phyloP scores from a whole-genome alignment of 495 filamentous ascomycete species.

The Penicillium soppii region DNA sequence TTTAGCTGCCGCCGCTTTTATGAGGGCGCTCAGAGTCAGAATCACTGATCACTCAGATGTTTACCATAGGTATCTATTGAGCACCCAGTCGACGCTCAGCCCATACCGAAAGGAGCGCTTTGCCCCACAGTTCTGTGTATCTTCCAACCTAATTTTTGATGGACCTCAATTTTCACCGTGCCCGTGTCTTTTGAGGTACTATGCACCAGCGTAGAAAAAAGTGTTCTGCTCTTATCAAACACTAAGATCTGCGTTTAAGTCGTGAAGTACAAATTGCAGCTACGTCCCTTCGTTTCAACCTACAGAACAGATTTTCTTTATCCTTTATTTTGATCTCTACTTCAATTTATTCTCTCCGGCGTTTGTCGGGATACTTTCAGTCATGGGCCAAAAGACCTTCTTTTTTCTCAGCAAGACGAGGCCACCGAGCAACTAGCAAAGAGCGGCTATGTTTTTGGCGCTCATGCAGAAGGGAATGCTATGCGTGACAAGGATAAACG shows the following conservation, averaged over 20 bases:
- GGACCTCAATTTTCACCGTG: too few relatives aligned
- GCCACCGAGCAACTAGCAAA: neutral
- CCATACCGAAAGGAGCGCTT: neutral
- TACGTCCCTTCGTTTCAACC: too few relatives aligned
- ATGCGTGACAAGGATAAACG: slow-evolving; percentile 12
- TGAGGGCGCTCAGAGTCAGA: slow-evolving; percentile 33
- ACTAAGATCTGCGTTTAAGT: too few relatives aligned
- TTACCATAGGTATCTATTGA: neutral
- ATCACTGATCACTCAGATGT: neutral
- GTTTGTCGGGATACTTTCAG: neutral
- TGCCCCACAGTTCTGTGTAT: neutral
- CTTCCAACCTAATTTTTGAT: too few relatives aligned
- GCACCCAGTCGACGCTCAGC: neutral
- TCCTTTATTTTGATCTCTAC: neutral
- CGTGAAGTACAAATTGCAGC: too few relatives aligned
- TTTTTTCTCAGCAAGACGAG: slow-evolving; percentile 1
- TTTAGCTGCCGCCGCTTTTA: slow-evolving; percentile 29
- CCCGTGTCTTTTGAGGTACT: too few relatives aligned
- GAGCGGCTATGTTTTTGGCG: slow-evolving; percentile 8
- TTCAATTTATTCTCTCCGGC: neutral
- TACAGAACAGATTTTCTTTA: too few relatives aligned
- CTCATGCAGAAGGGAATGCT: slow-evolving; percentile 1
- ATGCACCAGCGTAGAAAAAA: too few relatives aligned
- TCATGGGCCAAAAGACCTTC: neutral
- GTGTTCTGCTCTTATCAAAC: too few relatives aligned